These are phyloP conservation scores for Acorus gramineus DNA, from an alignment of 106 monocot genomes.

Conservation along the genomic window DNA sequence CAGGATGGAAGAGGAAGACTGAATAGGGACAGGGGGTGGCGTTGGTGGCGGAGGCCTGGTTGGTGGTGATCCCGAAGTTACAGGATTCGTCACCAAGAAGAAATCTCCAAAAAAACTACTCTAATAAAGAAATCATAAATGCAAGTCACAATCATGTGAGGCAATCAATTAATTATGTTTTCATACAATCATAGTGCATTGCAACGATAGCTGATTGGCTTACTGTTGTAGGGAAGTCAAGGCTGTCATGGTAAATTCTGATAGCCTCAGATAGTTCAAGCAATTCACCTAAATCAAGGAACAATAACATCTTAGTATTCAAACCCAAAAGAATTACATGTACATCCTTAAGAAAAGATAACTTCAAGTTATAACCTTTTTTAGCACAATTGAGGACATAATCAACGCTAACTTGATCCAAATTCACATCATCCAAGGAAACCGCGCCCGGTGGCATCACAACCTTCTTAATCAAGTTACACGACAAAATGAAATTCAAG, in stretches of 20 bases:
- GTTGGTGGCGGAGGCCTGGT: constrained; percentile 46
- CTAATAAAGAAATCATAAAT: constrained; percentile 27
- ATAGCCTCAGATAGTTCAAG: constrained; percentile 94
- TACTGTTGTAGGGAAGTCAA: constrained; percentile 80
- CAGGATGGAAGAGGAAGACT: constrained; percentile 18
- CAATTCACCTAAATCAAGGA: constrained; percentile 46
- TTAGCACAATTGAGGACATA: constrained; percentile 90
- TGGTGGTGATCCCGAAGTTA: constrained; percentile 73
- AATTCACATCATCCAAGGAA: constrained; percentile 74
- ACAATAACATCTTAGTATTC: background rate
- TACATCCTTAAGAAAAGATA: background rate
- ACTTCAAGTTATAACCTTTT: constrained; percentile 45
- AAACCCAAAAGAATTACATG: background rate
- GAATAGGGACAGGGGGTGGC: background rate
- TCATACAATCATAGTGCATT: too few relatives aligned
- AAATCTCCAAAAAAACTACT: constrained; percentile 54
- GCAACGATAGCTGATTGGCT: background rate
- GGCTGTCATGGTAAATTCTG: constrained; percentile 79
- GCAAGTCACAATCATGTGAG: too few relatives aligned
- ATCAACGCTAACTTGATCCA: constrained; percentile 88
- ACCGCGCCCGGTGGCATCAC: constrained; percentile 87
- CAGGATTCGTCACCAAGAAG: constrained; percentile 70
- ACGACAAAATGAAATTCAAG: constrained; percentile 77
- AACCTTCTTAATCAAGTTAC: constrained; percentile 94
- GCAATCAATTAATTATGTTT: too few relatives aligned